A percentile compares a stretch with the other conserved stretches of the same genome.
Evolutionary conservation across 495 filamentous ascomycete genomes (phyloP).

Genomic region (Aspergillus hancockii): DNA sequence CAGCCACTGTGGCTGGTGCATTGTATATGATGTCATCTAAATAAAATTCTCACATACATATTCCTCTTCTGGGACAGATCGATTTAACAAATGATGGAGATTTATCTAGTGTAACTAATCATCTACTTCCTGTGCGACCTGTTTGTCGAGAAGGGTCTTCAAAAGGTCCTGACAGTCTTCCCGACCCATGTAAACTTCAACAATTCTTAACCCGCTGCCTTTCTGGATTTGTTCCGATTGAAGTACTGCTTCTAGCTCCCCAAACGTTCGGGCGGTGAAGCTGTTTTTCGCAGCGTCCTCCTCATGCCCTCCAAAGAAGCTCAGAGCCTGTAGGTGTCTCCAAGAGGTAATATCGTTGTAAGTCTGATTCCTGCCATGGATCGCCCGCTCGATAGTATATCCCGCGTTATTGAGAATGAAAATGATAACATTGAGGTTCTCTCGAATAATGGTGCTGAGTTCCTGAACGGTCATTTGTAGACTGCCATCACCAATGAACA

Average conservation of each 20-base stretch:
- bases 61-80: no score
- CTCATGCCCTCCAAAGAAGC: constrained; percentile 45
- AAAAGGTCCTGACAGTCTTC: constrained; percentile 38
- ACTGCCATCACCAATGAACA: constrained; percentile 82
- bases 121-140: constrained; percentile 10
- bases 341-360: constrained; percentile 75
- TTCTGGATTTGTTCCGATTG: constrained; percentile 30
- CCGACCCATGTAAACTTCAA: constrained; percentile 49
- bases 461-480: constrained; percentile 80
- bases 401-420: constrained; percentile 78
- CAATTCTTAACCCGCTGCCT: constrained; percentile 42
- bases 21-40: neutral
- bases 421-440: constrained; percentile 68
- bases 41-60: no score
- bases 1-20: neutral
- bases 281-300: constrained; percentile 26
- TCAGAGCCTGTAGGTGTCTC: constrained; percentile 53
- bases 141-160: constrained; percentile 2
- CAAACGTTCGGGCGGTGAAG: constrained; percentile 35
- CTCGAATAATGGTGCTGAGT: constrained; percentile 72
- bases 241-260: constrained; percentile 38
- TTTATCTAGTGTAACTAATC: neutral
- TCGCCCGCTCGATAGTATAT: constrained; percentile 73
- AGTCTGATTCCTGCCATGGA: constrained; percentile 69
- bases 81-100: neutral